Percentiles rank a stretch among this genome's conserved stretches.
phyloP scores from a whole-genome alignment of 495 filamentous ascomycete species.

The Cercophora scortea region DNA sequence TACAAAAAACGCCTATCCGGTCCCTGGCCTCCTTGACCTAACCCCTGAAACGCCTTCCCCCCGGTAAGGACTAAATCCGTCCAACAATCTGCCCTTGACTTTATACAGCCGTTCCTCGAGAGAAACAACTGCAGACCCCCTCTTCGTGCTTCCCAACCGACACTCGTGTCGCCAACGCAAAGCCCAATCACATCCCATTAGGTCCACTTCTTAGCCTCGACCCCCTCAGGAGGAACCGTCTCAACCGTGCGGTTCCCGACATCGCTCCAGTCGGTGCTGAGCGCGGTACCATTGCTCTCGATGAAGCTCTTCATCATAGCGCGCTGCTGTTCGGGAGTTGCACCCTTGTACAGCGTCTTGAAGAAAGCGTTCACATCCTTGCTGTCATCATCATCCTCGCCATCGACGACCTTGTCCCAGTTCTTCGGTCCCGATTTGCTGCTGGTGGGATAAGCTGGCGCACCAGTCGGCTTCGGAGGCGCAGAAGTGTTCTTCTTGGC shows the following conservation, averaged over 20 bases:
- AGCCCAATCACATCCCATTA: background rate
- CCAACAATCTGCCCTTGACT: no score
- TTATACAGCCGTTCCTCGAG: no score
- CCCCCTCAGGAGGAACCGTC: conserved; percentile 67
- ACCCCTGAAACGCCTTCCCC: no score
- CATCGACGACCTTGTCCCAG: conserved; percentile 70
- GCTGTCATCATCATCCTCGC: conserved; percentile 51
- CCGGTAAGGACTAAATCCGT: no score
- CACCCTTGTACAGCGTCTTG: conserved; percentile 77
- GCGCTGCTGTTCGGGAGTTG: conserved; percentile 69
- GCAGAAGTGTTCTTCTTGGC: background rate
- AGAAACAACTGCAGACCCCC: no score
- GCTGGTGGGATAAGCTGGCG: conserved; percentile 79
- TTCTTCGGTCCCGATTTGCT: conserved; percentile 77
- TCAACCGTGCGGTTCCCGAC: conserved; percentile 67
- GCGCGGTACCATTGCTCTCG: conserved; percentile 86
- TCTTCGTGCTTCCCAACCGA: no score
- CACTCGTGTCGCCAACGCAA: no score
- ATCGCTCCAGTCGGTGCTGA: conserved; percentile 91
- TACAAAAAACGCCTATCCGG: no score
- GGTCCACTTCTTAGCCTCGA: conserved; percentile 63
- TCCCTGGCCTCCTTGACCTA: no score
- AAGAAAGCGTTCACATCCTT: conserved; percentile 79
- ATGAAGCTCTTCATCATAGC: conserved; percentile 98
- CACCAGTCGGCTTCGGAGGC: conserved; percentile 1